These are phyloP conservation scores for Trametes cubensis DNA, from an alignment of 768 basidiomycete genomes.

Conservation along the genomic window DNA sequence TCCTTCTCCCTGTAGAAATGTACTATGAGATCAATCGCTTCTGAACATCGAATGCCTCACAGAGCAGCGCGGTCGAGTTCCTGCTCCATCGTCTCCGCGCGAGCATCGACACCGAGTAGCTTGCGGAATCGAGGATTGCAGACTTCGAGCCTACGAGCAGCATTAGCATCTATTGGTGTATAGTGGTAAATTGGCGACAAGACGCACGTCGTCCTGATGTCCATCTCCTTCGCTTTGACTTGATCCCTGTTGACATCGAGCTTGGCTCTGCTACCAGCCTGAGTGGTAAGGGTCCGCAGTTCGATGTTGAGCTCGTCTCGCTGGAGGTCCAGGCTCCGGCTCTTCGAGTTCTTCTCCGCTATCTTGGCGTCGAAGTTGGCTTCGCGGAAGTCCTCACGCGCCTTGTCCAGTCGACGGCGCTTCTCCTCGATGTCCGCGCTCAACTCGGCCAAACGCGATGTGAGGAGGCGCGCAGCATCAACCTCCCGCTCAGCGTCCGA, in stretches of 20 bases:
- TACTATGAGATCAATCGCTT: background rate
- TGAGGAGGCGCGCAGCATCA: slow-evolving; percentile 57
- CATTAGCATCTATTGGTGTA: background rate
- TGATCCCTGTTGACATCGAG: slow-evolving; percentile 75
- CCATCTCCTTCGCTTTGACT: slow-evolving; percentile 60
- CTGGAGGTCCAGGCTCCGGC: slow-evolving; percentile 65
- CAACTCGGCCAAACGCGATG: slow-evolving; percentile 55
- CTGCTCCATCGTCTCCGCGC: slow-evolving; percentile 69
- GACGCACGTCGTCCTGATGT: slow-evolving; percentile 70
- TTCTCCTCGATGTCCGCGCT: slow-evolving; percentile 73
- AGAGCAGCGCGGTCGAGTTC: slow-evolving; percentile 61
- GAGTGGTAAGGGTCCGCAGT: slow-evolving; percentile 67
- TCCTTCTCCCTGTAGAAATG: slow-evolving; percentile 62
- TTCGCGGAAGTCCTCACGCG: slow-evolving; percentile 57
- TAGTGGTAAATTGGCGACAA: background rate
- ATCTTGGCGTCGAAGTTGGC: slow-evolving; percentile 70
- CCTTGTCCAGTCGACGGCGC: slow-evolving; percentile 57
- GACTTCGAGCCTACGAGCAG: slow-evolving; percentile 58
- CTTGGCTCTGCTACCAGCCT: slow-evolving; percentile 81
- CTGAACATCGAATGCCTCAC: slow-evolving; percentile 43
- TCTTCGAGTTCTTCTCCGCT: slow-evolving; percentile 52
- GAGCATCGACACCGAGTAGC: slow-evolving; percentile 61
- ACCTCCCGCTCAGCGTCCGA: slow-evolving; percentile 54
- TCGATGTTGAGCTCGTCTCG: slow-evolving; percentile 74
- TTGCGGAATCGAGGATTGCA: slow-evolving; percentile 65